Evolutionary conservation across 768 basidiomycete species (phyloP), one percentile per base, ranked within the genome.

Genomic region (Phylloporus sp.): DNA sequence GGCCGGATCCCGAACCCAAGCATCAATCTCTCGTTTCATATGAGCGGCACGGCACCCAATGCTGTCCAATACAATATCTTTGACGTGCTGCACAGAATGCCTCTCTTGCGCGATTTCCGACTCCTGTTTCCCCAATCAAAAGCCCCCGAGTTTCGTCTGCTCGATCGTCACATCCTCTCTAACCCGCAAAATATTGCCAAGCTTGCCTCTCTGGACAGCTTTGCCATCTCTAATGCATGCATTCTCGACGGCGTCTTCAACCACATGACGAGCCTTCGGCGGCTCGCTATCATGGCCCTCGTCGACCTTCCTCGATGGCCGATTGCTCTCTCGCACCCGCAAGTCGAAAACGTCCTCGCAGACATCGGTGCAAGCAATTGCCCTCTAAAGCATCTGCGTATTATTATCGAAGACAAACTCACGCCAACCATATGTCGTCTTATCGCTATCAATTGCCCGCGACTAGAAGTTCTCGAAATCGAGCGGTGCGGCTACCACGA

Each of bases 401-500:
- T 70, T 43, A 67, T 70, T 5, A 59, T 70, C 52, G 69, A 70
- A 53, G 69, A 70, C 60, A 72, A 71, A 46, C 62, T 70, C 31
- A 69, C 63, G 6, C 69, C 69, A 23, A 23, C 45, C 36, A 57
- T 70, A 40, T 72, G 70, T 47, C 55, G 45, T 20, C 47, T 54
- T 38, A 69, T 70, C n/a, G 23, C 70, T 31, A 47, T 54, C 31
- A 56, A 65, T 26, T 66, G 67, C 22, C 70, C 70, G 15, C 62
- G 62, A 31, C 53, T 70, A 18, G 70, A 70, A 55, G 35, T 57
- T 26, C 65, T 70, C 44, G 69, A 70, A 36, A 70, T 70, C 6
- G 69, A 70, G 49, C 63, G 67, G 42, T 70, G 69, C 49, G 69
- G 69, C 5, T 70, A 70, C 61, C 69, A 70, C 54, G 69, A 70